Percentiles rank a stretch among this genome's conserved stretches.
Evolutionary conservation across 1,284 basidiomycete genomes (phyloP).

Genomic region (Ceratobasidium sp.): DNA sequence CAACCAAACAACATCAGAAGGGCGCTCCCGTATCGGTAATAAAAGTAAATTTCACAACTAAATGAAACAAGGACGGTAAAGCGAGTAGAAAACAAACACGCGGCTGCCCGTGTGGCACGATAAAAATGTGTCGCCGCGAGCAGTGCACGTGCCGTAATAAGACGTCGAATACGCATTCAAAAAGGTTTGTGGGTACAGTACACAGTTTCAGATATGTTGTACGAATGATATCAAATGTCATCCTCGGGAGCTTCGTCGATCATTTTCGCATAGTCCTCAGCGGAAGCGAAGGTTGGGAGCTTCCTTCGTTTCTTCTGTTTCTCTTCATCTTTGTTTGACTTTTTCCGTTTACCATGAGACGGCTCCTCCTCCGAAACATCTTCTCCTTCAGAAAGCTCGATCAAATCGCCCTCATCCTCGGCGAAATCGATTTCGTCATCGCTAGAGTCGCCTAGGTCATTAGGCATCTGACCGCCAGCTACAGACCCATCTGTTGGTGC

Average conservation of each 20-base stretch:
- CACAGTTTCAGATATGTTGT: no score
- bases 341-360: slow-evolving; percentile 64
- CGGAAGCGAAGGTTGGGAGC: slow-evolving; percentile 90
- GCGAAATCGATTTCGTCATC: slow-evolving; percentile 57
- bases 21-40: no score
- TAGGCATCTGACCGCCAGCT: slow-evolving; percentile 50
- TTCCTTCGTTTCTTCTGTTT: slow-evolving; percentile 67
- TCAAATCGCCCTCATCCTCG: slow-evolving; percentile 50
- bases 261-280: slow-evolving; percentile 94
- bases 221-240: slow-evolving; percentile 62
- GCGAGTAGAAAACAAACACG: no score
- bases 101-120: no score
- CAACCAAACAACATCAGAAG: no score
- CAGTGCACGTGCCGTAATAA: no score
- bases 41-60: no score
- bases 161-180: no score
- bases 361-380: slow-evolving; percentile 59
- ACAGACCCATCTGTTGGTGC: slow-evolving; percentile 44
- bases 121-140: no score
- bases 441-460: slow-evolving; percentile 57
- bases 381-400: slow-evolving; percentile 48
- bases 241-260: slow-evolving; percentile 84
- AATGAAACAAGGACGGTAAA: no score
- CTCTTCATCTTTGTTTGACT: slow-evolving; percentile 53
- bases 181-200: no score